phyloP scores from a whole-genome alignment of 345 rosid species.

The Gossypium raimondii region DNA sequence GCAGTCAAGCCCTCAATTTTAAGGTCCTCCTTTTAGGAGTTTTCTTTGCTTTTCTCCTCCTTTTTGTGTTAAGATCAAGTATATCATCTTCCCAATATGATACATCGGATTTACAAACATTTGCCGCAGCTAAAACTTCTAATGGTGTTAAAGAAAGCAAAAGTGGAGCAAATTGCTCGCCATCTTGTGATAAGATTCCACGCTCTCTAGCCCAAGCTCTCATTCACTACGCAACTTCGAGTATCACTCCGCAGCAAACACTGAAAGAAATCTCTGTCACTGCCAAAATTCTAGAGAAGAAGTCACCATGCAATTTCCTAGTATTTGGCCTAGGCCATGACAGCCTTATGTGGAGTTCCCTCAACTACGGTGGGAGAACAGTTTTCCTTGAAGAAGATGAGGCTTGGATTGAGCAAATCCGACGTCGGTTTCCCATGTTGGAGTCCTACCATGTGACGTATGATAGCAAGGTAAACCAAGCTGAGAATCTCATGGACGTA shows the following conservation, averaged over 20 bases:
- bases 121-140: background rate
- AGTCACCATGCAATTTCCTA: constrained; percentile 80
- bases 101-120: background rate
- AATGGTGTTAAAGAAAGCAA: background rate
- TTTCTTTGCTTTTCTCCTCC: constrained; percentile 51
- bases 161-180: background rate
- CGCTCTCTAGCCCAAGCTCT: constrained; percentile 63
- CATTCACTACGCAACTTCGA: constrained; percentile 68
- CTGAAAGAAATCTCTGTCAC: constrained; percentile 69
- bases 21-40: constrained; percentile 60
- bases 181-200: constrained; percentile 52
- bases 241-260: constrained; percentile 89
- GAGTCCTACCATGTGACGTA: constrained; percentile 76
- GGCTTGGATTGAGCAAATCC: constrained; percentile 64
- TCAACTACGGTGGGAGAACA: constrained; percentile 82
- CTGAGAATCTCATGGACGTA: constrained; percentile 42
- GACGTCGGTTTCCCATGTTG: constrained; percentile 38
- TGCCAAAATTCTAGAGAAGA: constrained; percentile 49
- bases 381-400: constrained; percentile 82
- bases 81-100: constrained; percentile 33
- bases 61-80: constrained; percentile 58
- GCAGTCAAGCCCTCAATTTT: constrained; percentile 38
- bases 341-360: constrained; percentile 87
- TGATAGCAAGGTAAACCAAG: constrained; percentile 59
- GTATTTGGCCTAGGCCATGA: constrained; percentile 86